These are phyloP conservation scores for Fusarium pseudograminearum DNA, from an alignment of 2,329 filamentous ascomycete genomes.

Conservation along the genomic window DNA sequence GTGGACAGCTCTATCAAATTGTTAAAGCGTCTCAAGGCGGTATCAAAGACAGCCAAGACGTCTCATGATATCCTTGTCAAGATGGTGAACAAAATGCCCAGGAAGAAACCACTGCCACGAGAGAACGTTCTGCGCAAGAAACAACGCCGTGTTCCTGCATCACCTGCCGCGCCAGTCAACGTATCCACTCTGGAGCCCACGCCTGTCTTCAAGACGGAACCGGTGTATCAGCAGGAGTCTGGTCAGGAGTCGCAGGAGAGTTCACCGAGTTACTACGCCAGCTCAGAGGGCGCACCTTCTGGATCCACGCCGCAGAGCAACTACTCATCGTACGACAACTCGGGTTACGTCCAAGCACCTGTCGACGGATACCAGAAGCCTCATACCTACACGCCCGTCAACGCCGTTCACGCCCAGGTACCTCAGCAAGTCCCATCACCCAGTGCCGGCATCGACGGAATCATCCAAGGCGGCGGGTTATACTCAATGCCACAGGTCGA, in stretches of 20 bases:
- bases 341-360: neutral
- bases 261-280: constrained; percentile 33
- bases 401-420: neutral
- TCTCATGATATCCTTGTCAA: constrained; percentile 52
- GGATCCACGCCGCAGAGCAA: constrained; percentile 37
- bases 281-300: constrained; percentile 19
- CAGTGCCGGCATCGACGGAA: constrained; percentile 33
- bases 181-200: neutral
- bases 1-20: constrained; percentile 53
- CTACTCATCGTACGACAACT: constrained; percentile 22
- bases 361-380: constrained; percentile 9
- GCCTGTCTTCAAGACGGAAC: constrained; percentile 12
- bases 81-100: constrained; percentile 49
- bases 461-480: constrained; percentile 20
- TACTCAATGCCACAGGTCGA: constrained; percentile 21
- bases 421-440: constrained; percentile 25
- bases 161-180: neutral
- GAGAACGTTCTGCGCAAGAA: constrained; percentile 26
- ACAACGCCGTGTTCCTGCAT: constrained; percentile 11
- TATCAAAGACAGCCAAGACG: constrained; percentile 53
- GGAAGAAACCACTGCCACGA: constrained; percentile 35
- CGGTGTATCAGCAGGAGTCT: constrained; percentile 3
- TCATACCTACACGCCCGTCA: neutral
- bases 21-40: constrained; percentile 48
- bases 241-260: constrained; percentile 22